Conservation (phyloP, 805 yeast genomes). For the Candida sonorensis region DNA sequence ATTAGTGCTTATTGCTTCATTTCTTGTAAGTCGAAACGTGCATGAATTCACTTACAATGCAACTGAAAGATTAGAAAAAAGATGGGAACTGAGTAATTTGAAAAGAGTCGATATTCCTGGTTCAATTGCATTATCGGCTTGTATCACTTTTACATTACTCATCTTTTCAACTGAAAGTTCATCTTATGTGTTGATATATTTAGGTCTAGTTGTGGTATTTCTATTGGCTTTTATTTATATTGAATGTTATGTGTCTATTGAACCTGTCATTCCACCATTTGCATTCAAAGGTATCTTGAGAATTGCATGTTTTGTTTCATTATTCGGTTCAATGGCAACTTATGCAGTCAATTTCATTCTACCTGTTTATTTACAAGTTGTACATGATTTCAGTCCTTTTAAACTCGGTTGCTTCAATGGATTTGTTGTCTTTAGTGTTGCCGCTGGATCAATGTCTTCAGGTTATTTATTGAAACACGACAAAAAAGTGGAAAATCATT, state of each 20-base stretch:
- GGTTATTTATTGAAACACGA: slow-evolving; percentile 29
- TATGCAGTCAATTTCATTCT: slow-evolving; percentile 30
- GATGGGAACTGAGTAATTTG: slow-evolving; percentile 29
- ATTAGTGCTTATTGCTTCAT: slow-evolving; percentile 23
- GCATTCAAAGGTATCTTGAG: slow-evolving; percentile 34
- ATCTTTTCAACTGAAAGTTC: slow-evolving; percentile 23
- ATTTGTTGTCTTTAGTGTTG: slow-evolving; percentile 32
- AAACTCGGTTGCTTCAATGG: slow-evolving; percentile 34
- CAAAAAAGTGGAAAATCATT: slow-evolving; percentile 7
- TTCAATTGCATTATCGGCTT: slow-evolving; percentile 27
- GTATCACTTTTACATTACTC: slow-evolving; percentile 30
- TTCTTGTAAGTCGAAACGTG: slow-evolving; percentile 22
- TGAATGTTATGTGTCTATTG: slow-evolving; percentile 30
- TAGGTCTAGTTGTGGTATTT: too few relatives aligned
- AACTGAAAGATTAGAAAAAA: slow-evolving; percentile 16
- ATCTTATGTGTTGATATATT: too few relatives aligned
- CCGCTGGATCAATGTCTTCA: slow-evolving; percentile 33
- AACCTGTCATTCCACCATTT: slow-evolving; percentile 34
- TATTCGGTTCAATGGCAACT: slow-evolving; percentile 31
- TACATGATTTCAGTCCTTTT: slow-evolving; percentile 32
- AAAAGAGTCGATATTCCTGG: slow-evolving; percentile 36
- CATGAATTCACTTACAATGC: slow-evolving; percentile 25
- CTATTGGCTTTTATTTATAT: slow-evolving; percentile 16
- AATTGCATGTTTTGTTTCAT: slow-evolving; percentile 29
- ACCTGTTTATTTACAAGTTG: slow-evolving; percentile 38